Evolutionary conservation across 495 filamentous ascomycete genomes (phyloP).

Genomic region (Hamigera avellanea): DNA sequence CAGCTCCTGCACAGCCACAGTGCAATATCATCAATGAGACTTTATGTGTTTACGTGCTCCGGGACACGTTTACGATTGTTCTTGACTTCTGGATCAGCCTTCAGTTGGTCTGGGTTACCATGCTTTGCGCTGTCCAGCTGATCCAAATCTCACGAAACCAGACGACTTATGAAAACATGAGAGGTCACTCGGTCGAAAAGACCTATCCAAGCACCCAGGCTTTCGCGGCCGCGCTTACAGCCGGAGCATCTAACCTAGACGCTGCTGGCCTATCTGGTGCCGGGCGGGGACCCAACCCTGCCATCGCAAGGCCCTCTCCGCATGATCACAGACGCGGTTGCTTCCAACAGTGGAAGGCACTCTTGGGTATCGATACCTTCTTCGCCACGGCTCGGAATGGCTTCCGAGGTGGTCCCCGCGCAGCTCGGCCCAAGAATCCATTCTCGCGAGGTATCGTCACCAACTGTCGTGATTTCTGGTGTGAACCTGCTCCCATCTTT

Average conservation of each 20-base stretch:
- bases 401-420: slow-evolving; percentile 39
- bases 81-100: slow-evolving; percentile 65
- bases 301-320: slow-evolving; percentile 14
- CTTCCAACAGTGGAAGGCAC: slow-evolving; percentile 64
- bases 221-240: slow-evolving; percentile 66
- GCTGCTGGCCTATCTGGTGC: slow-evolving; percentile 55
- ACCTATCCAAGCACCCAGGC: slow-evolving; percentile 47
- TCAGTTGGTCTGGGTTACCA: slow-evolving; percentile 87
- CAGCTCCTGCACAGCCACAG: slow-evolving; percentile 29
- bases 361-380: slow-evolving; percentile 86
- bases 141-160: slow-evolving; percentile 81
- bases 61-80: slow-evolving; percentile 74
- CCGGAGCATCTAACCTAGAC: slow-evolving; percentile 53
- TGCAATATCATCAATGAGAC: slow-evolving; percentile 68
- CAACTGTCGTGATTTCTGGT: slow-evolving; percentile 96
- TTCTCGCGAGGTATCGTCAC: slow-evolving; percentile 70
- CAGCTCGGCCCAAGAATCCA: slow-evolving; percentile 53
- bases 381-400: slow-evolving; percentile 68
- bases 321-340: slow-evolving; percentile 44
- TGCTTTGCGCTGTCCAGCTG: slow-evolving; percentile 88
- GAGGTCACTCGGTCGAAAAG: slow-evolving; percentile 45
- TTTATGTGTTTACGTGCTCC: slow-evolving; percentile 61
- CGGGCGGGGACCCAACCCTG: slow-evolving; percentile 38
- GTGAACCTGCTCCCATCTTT: slow-evolving; percentile 75
- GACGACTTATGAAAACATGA: slow-evolving; percentile 95